phyloP scores from a whole-genome alignment of 179 eudicot species.

The Beta lomatogona region DNA sequence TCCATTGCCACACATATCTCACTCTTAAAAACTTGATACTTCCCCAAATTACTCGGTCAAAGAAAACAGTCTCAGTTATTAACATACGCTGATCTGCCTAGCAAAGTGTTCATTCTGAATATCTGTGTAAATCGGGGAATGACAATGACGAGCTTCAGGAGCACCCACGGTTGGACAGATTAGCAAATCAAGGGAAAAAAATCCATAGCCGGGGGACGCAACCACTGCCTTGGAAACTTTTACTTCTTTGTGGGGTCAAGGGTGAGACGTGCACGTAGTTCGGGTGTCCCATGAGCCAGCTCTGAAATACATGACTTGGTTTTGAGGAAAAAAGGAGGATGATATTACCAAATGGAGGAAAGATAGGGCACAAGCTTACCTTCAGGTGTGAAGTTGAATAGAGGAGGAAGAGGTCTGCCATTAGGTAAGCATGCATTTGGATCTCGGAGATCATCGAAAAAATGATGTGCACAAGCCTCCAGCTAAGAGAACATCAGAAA shows the following conservation, averaged over 20 bases:
- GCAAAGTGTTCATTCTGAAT: slow-evolving; percentile 16
- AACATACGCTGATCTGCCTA: slow-evolving; percentile 13
- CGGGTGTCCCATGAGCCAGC: slow-evolving; percentile 59
- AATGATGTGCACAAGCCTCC: slow-evolving; percentile 97
- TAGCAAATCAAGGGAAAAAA: slow-evolving; percentile 12
- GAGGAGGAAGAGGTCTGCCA: slow-evolving; percentile 71
- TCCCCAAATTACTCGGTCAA: slow-evolving; percentile 4
- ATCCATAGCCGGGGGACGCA: slow-evolving; percentile 21
- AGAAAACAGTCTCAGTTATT: slow-evolving; percentile 5
- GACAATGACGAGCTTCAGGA: slow-evolving; percentile 14
- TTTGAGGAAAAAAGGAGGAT: neutral
- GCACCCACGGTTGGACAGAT: slow-evolving; percentile 15
- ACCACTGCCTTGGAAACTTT: slow-evolving; percentile 6
- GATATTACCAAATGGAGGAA: neutral
- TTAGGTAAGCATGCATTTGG: slow-evolving; percentile 76
- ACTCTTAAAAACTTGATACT: neutral
- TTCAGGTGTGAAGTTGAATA: slow-evolving; percentile 74
- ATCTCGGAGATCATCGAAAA: slow-evolving; percentile 76
- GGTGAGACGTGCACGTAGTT: slow-evolving; percentile 63
- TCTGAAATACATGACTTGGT: slow-evolving; percentile 41
- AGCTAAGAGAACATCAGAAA: slow-evolving; percentile 45
- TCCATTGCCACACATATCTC: slow-evolving; percentile 8
- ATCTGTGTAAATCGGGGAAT: slow-evolving; percentile 15
- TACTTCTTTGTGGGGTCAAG: slow-evolving; percentile 56
- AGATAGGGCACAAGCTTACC: slow-evolving; percentile 37